Evolutionary conservation across 331 rosid genomes (phyloP).

Genomic region (Pyrus hybrid): DNA sequence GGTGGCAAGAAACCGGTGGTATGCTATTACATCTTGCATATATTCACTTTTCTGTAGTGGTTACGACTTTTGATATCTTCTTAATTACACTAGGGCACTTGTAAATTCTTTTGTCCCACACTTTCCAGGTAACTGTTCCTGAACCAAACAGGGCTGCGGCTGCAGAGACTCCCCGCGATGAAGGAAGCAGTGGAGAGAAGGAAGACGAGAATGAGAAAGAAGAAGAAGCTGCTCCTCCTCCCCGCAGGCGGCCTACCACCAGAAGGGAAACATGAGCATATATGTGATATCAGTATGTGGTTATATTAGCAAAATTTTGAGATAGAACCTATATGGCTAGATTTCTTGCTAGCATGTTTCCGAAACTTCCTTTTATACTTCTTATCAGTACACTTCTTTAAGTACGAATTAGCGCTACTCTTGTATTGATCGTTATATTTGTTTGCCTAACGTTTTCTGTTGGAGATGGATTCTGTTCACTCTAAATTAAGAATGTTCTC

Average conservation of each 20-base stretch:
- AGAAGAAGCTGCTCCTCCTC: constrained; percentile 17
- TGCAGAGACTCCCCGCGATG: constrained; percentile 3
- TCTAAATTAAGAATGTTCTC: not conserved
- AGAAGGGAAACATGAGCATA: constrained; percentile 21
- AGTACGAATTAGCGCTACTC: not conserved
- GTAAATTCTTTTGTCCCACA: not conserved
- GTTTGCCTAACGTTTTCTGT: not conserved
- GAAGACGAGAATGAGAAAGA: constrained; percentile 20
- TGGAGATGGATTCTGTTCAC: not conserved
- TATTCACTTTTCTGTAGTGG: not conserved
- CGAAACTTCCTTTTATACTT: not conserved
- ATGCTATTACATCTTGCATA: not conserved
- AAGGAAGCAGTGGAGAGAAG: constrained; percentile 16
- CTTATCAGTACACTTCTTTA: not conserved
- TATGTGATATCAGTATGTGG: not conserved
- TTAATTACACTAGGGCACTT: not conserved
- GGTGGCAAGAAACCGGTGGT: constrained; percentile 51
- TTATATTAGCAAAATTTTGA: constrained; percentile 2
- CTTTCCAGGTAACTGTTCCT: constrained; percentile 8
- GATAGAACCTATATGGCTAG: not conserved
- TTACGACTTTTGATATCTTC: not conserved
- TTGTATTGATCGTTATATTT: not conserved
- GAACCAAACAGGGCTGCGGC: constrained; percentile 4
- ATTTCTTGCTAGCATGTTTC: not conserved
- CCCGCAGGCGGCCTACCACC: constrained; percentile 17